Evolutionary conservation across 2,329 filamentous ascomycete species (phyloP), one percentile per base, ranked within the genome.

Genomic region (Colletotrichum tabaci): DNA sequence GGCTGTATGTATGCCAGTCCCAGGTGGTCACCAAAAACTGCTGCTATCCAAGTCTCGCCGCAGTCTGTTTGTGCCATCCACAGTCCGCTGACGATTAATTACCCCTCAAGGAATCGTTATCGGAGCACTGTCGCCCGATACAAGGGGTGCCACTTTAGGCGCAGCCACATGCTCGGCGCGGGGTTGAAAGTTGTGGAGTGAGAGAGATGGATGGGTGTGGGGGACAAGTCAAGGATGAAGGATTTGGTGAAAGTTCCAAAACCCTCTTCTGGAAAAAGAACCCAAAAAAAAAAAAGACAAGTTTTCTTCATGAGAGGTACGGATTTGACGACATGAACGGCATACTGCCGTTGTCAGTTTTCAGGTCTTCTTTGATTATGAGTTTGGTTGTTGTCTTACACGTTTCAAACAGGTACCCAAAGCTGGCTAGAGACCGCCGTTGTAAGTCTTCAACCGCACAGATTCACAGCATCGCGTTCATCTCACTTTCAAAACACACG

Each of bases 61-160:
- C 21, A 13, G 16, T 53, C 12, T 8, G 40, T 13, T 18, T 13
- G n/a, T 13, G 47, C 21, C 47, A 50, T 8, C 21, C 35, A 35
- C 55, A 60, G 52, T 35, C 21, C n/a, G n/a, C 30, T 42, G 30
- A 30, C 9, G 26, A 7, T 9, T 30, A 30, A 30, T 21, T 53
- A 61, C 64, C 64, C 64, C 55, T 66, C 55, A 52, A 52, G 35
- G 18, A 21, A 1, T 12, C n/a, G 42, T 26, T 16, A 18, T 61
- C 64, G 55, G 64, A 61, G 64, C 64, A 61, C 64, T 21, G 55
- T 53, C 55, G 46, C 8, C 55, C 64, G 55, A 61, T 13, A 16
- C 12, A 6, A 15, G 13, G 10, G 12, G 13, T 18, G 46, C 58
- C 58, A 50, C 52, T 16, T 6, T 23, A 35, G 30, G 8, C 30